phyloP scores from a whole-genome alignment of 225 moss, liverwort and hornwort species.

The Thuidium tamariscinum region DNA sequence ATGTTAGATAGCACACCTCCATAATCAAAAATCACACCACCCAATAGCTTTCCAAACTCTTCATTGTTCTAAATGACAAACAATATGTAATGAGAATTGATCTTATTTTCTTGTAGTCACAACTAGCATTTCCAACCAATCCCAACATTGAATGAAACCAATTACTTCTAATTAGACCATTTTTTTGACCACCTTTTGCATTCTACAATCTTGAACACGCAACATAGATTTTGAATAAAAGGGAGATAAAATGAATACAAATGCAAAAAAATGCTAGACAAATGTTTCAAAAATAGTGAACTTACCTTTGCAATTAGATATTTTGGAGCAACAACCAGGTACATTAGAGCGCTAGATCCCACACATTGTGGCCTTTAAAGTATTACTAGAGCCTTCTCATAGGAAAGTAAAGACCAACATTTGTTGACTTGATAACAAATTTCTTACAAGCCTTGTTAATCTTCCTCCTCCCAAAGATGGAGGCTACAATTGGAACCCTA shows the following conservation, averaged over 20 bases:
- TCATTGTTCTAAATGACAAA: conserved; percentile 51
- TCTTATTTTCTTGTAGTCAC: conserved; percentile 58
- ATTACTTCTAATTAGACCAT: no score
- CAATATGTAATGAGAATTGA: conserved; percentile 53
- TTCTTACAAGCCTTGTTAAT: conserved; percentile 6
- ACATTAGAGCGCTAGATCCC: conserved; percentile 7
- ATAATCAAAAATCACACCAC: conserved; percentile 35
- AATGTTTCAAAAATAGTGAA: no score
- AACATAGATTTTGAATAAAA: no score
- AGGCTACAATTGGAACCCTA: background rate
- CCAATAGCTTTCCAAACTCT: conserved; percentile 33
- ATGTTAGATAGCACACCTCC: conserved; percentile 6
- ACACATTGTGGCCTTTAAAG: conserved; percentile 10
- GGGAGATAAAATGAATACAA: no score
- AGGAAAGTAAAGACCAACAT: conserved; percentile 4
- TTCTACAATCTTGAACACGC: no score
- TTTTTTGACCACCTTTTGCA: no score
- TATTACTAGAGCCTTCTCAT: background rate
- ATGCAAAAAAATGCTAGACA: no score
- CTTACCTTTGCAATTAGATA: conserved; percentile 25
- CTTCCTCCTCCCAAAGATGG: conserved; percentile 13
- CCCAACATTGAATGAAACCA: no score
- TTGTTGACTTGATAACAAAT: conserved; percentile 2
- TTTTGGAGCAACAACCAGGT: conserved; percentile 12
- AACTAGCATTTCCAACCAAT: conserved; percentile 48